Evolutionary conservation across 139 green algal genomes (phyloP), one percentile per base, ranked within the genome.

Genomic region (Penium margaritaceum): DNA sequence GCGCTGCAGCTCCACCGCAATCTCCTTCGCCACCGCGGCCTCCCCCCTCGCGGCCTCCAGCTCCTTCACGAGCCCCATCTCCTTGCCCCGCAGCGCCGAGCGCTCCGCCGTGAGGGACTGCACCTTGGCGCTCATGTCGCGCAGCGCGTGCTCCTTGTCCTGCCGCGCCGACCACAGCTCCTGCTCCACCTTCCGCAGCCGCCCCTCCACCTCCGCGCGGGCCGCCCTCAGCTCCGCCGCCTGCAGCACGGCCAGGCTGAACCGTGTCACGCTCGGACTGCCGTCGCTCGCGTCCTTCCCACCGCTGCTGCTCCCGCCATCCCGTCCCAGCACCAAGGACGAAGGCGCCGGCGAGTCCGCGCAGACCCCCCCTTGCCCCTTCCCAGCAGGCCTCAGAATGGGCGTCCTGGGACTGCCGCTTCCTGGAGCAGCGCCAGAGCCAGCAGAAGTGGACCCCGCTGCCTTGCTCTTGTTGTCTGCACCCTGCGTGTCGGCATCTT

Each of bases 161-260:
- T 54, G 27, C 41, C 34, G 51, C 63, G 7, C 27, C 63, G n/a
- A 17, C 30, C 7, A 24, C 36, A 65, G 6, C 30, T 74, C 41
- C 9, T n/a, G 27, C 12, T 74, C 66, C 29, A 46, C 15, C 36
- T 33, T 62, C 9, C 66, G 46, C 1, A 74, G 46, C 47, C 43
- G 33, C n/a, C 67, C 66, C 47, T 62, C 66, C 47, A 74, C 39
- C 41, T 47, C 41, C 29, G 39, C 66, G 39, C 46, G 39, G 39
- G 55, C 46, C 29, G 66, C 66, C 14, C 66, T 29, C 7, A 74
- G 66, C 41, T 74, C 66, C n/a, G 36, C 24, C 7, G 66, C 47
- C n/a, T 74, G 39, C 2, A 74, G n/a, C 21, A 66, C 27, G 5
- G 66, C 51, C 47, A 54, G 41, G 19, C 32, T 60, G 33, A n/a